Percentiles rank a stretch among this genome's conserved stretches.
phyloP scores from a whole-genome alignment of 2,329 filamentous ascomycete species.

The Ploettnerulaceae sp. region DNA sequence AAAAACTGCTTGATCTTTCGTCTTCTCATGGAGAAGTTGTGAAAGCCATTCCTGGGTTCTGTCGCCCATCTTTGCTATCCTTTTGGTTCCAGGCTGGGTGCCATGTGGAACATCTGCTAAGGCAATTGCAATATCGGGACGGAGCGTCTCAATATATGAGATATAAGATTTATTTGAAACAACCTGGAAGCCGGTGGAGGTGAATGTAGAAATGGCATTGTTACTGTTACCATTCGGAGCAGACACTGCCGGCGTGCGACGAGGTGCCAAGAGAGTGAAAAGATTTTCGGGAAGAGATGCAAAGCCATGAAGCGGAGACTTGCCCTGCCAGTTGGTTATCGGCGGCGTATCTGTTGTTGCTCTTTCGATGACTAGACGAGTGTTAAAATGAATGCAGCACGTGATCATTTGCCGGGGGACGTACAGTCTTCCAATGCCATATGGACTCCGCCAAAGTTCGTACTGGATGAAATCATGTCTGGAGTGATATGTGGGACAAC shows the following conservation, averaged over 20 bases:
- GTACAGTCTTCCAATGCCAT: constrained; percentile 89
- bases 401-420: constrained; percentile 35
- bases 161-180: constrained; percentile 67
- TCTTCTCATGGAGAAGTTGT: constrained; percentile 50
- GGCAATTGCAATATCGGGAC: constrained; percentile 75
- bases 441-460: constrained; percentile 65
- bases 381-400: constrained; percentile 13
- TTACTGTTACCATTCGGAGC: constrained; percentile 68
- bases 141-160: constrained; percentile 56
- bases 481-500: constrained; percentile 83
- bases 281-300: constrained; percentile 63
- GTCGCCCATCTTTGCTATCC: constrained; percentile 77
- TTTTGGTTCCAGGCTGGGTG: constrained; percentile 59
- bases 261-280: constrained; percentile 68
- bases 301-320: constrained; percentile 64
- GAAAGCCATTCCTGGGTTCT: constrained; percentile 79
- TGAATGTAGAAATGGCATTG: constrained; percentile 69
- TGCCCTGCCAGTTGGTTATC: constrained; percentile 40
- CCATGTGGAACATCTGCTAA: constrained; percentile 67
- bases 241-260: constrained; percentile 70
- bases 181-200: constrained; percentile 77
- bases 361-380: constrained; percentile 49
- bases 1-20: constrained; percentile 45
- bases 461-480: constrained; percentile 67
- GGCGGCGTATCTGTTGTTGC: constrained; percentile 43